Percentiles rank a stretch among this genome's conserved stretches.
Evolutionary conservation across 2,329 filamentous ascomycete species (phyloP).

Genomic region (Xylariaceae sp.): DNA sequence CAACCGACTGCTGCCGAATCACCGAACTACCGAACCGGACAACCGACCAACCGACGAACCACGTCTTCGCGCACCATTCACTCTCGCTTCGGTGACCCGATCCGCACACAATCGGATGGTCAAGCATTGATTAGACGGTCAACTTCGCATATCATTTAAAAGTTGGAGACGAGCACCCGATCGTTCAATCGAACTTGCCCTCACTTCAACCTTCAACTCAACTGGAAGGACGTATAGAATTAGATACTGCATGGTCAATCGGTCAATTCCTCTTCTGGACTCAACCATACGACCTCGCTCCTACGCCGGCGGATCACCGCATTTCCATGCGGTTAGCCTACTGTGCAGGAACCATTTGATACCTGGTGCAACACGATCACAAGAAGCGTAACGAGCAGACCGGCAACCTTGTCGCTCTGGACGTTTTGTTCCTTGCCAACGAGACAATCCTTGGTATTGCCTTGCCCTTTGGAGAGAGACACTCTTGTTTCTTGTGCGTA

Average conservation of each 20-base stretch:
- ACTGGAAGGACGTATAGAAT: background rate
- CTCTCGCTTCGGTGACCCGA: conserved; percentile 1
- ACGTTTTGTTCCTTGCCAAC: background rate
- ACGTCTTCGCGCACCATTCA: conserved; percentile 1
- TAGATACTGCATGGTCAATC: background rate
- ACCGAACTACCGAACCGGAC: background rate
- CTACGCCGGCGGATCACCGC: conserved; percentile 25
- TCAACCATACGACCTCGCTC: conserved; percentile 2
- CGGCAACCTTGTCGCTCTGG: background rate
- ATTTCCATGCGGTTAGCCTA: conserved; percentile 27
- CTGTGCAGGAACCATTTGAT: conserved; percentile 27
- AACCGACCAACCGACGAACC: background rate
- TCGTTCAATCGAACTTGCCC: background rate
- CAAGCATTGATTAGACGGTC: background rate
- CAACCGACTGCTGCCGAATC: background rate
- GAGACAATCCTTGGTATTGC: background rate
- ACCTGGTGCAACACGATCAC: conserved; percentile 17
- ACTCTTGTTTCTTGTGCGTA: conserved; percentile 1
- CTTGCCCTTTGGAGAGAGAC: background rate
- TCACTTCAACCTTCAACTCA: background rate
- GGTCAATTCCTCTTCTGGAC: conserved; percentile 1
- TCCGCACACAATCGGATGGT: background rate
- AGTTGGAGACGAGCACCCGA: background rate
- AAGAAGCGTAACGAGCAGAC: background rate
- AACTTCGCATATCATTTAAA: background rate